phyloP scores from a whole-genome alignment of 257 asterid genomes.

The Plantago elongata region DNA sequence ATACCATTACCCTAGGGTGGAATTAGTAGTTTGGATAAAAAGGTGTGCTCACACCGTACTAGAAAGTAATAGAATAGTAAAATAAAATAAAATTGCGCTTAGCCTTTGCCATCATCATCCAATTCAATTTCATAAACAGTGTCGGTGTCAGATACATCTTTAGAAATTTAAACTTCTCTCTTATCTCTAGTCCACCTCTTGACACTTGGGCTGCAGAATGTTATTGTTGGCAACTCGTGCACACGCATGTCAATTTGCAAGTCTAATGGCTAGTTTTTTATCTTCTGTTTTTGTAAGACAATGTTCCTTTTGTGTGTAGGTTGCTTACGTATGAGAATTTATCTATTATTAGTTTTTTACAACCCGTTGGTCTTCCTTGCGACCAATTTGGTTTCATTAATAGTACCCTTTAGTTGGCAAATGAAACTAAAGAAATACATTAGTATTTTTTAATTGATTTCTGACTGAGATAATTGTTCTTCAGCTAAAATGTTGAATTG shows the following conservation, averaged over 20 bases:
- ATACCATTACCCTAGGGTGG: neutral
- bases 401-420: conserved; percentile 12
- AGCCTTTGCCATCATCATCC: no score
- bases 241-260: no score
- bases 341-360: neutral
- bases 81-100: neutral
- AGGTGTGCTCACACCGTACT: neutral
- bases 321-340: neutral
- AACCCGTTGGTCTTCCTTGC: neutral
- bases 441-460: conserved; percentile 12
- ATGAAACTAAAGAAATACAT: conserved; percentile 8
- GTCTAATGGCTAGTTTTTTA: no score
- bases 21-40: conserved; percentile 10
- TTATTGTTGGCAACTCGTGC: no score
- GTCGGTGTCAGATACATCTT: no score
- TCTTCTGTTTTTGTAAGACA: no score
- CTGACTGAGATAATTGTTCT: neutral
- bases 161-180: no score
- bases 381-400: neutral
- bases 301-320: no score
- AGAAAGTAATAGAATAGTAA: neutral
- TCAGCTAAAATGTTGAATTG: conserved; percentile 1
- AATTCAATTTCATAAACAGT: no score
- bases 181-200: no score
- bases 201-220: no score